A percentile compares a stretch with the other conserved stretches of the same genome.
phyloP scores from a whole-genome alignment of 2,329 filamentous ascomycete genomes.

The Coniochaeta prunicola region DNA sequence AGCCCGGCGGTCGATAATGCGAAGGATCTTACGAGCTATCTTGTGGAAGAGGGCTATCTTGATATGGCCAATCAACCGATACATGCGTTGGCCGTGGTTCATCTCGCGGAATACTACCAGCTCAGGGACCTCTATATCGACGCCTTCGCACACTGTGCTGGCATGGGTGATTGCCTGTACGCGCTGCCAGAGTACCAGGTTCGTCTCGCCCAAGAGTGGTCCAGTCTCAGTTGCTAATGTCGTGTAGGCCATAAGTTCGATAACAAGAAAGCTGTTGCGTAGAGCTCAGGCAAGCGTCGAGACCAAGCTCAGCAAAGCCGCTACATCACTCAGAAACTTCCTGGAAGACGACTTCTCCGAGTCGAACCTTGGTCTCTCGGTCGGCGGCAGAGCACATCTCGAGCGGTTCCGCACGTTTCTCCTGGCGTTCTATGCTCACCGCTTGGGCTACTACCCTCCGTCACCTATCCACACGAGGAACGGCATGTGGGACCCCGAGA shows the following conservation, averaged over 20 bases:
- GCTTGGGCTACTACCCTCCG: slow-evolving; percentile 68
- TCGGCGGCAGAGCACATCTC: slow-evolving; percentile 57
- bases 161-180: slow-evolving; percentile 60
- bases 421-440: slow-evolving; percentile 56
- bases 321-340: slow-evolving; percentile 55
- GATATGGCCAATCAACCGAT: slow-evolving; percentile 58
- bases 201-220: slow-evolving; percentile 19
- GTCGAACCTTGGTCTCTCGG: slow-evolving; percentile 55
- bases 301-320: slow-evolving; percentile 48
- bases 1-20: slow-evolving; percentile 46
- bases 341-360: slow-evolving; percentile 65
- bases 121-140: slow-evolving; percentile 61
- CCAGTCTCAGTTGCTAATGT: slow-evolving; percentile 13
- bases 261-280: slow-evolving; percentile 59
- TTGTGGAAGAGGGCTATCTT: slow-evolving; percentile 63
- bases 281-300: slow-evolving; percentile 60
- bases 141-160: slow-evolving; percentile 71
- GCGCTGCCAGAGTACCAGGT: slow-evolving; percentile 54
- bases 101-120: slow-evolving; percentile 59
- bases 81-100: slow-evolving; percentile 61
- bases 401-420: slow-evolving; percentile 67
- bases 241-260: slow-evolving; percentile 36
- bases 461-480: slow-evolving; percentile 30
- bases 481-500: slow-evolving; percentile 45
- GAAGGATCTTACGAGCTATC: slow-evolving; percentile 55